Evolutionary conservation across 139 green algal species (phyloP).

Genomic region (Pleodorina starrii): DNA sequence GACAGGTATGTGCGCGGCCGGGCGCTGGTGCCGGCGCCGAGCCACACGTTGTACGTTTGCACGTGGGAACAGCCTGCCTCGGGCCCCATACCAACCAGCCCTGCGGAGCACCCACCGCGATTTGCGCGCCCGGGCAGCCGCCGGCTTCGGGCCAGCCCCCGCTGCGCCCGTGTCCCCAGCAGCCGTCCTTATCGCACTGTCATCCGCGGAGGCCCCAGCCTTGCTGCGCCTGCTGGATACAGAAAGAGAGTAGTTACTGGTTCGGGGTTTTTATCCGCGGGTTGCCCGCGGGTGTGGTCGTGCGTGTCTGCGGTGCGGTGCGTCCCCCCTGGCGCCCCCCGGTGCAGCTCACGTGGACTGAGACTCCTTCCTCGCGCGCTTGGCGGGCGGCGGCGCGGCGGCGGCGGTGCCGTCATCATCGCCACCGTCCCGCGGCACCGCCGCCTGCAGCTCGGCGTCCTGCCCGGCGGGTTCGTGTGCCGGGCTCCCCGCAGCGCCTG

Average conservation of each 20-base stretch:
- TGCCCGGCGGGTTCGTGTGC: not conserved
- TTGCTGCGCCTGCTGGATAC: not conserved
- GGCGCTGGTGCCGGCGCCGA: not conserved
- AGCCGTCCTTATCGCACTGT: not conserved
- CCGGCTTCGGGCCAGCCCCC: not conserved
- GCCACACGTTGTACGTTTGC: not conserved
- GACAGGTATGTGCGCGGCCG: not conserved
- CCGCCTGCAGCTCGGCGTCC: not conserved
- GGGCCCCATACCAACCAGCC: not conserved
- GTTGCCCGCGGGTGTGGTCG: not conserved
- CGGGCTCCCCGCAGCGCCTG: not conserved
- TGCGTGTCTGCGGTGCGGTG: not conserved
- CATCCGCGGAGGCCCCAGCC: not conserved
- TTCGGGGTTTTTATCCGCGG: not conserved
- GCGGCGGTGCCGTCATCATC: not conserved
- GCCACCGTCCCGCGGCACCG: not conserved
- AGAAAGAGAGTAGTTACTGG: not conserved
- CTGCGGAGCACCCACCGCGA: not conserved
- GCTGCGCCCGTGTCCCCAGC: not conserved
- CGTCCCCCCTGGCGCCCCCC: not conserved
- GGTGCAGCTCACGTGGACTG: not conserved
- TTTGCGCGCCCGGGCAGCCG: not conserved
- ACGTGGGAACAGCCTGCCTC: not conserved
- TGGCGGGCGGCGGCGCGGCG: not conserved
- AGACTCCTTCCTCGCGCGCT: not conserved